These are phyloP conservation scores for Boehmeria nivea DNA, from an alignment of 306 rosid species.

Conservation along the genomic window DNA sequence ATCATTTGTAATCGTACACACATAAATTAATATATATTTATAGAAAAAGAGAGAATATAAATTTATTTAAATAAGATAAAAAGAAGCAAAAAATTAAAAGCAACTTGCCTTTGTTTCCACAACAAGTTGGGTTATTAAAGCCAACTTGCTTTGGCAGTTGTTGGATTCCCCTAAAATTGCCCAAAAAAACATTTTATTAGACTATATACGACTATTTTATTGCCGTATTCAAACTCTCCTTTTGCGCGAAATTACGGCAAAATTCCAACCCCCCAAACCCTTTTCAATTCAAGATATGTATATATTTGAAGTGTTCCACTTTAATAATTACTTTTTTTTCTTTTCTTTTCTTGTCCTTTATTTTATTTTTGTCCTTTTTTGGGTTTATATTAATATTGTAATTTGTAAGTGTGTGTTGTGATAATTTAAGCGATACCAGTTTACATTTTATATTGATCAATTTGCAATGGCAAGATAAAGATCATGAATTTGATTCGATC, in stretches of 20 bases:
- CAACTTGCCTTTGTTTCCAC: slow-evolving; percentile 45
- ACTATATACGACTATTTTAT: slow-evolving; percentile 5
- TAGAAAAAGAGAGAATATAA: neutral
- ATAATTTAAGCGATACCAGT: neutral
- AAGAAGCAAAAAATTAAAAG: slow-evolving; percentile 6
- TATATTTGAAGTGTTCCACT: neutral
- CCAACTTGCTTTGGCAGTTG: slow-evolving; percentile 36
- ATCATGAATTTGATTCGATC: neutral
- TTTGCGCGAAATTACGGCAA: slow-evolving; percentile 4
- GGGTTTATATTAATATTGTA: neutral
- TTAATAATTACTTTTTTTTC: neutral
- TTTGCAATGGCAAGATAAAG: neutral
- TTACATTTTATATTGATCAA: neutral
- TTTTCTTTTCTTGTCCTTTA: neutral
- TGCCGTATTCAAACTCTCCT: slow-evolving; percentile 14
- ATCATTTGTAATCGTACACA: neutral
- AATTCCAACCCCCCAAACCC: slow-evolving; percentile 8
- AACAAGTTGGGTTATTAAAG: slow-evolving; percentile 30
- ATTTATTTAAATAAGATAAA: neutral
- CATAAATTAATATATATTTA: neutral
- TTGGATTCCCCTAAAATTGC: slow-evolving; percentile 31
- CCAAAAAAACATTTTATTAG: neutral
- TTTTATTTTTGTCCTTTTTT: neutral
- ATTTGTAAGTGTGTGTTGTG: neutral
- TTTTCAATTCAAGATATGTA: neutral